Percentiles rank a stretch among this genome's conserved stretches.
phyloP scores from a whole-genome alignment of 345 rosid species.

The Citrus mangshanensis region DNA sequence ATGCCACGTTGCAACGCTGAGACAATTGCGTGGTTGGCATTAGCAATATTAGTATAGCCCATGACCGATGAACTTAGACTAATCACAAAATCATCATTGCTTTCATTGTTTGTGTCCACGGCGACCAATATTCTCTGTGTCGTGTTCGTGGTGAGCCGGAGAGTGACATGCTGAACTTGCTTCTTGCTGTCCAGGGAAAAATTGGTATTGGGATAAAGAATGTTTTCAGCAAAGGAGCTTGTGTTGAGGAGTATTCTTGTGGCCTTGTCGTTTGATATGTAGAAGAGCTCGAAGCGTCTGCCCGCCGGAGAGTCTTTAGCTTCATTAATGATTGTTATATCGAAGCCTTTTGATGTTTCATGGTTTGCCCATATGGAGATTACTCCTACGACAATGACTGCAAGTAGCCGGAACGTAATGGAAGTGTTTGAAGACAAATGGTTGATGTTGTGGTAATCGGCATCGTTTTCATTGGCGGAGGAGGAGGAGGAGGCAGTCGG shows the following conservation, averaged over 20 bases:
- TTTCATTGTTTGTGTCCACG: slow-evolving; percentile 14
- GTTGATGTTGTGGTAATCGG: background rate
- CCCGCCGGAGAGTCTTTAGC: slow-evolving; percentile 32
- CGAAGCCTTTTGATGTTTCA: slow-evolving; percentile 56
- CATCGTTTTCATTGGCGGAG: background rate
- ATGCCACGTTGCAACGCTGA: slow-evolving; percentile 38
- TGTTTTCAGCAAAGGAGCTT: slow-evolving; percentile 34
- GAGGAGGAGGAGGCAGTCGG: slow-evolving; percentile 3
- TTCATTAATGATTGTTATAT: slow-evolving; percentile 37
- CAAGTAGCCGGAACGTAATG: slow-evolving; percentile 33
- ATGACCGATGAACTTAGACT: slow-evolving; percentile 31
- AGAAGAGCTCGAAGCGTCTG: slow-evolving; percentile 41
- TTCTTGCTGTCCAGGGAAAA: slow-evolving; percentile 18
- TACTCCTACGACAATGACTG: slow-evolving; percentile 32
- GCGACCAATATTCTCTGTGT: background rate
- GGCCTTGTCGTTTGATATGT: slow-evolving; percentile 52
- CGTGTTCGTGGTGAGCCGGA: slow-evolving; percentile 21
- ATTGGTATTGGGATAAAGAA: slow-evolving; percentile 28
- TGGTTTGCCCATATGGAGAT: slow-evolving; percentile 57
- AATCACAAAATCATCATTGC: slow-evolving; percentile 35
- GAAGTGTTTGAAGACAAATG: slow-evolving; percentile 9
- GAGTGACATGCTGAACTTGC: slow-evolving; percentile 33
- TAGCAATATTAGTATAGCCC: background rate
- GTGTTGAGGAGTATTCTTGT: slow-evolving; percentile 41
- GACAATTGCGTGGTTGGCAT: slow-evolving; percentile 14